Conservation (phyloP, 345 rosid species). For the Corymbia maculata region DNA sequence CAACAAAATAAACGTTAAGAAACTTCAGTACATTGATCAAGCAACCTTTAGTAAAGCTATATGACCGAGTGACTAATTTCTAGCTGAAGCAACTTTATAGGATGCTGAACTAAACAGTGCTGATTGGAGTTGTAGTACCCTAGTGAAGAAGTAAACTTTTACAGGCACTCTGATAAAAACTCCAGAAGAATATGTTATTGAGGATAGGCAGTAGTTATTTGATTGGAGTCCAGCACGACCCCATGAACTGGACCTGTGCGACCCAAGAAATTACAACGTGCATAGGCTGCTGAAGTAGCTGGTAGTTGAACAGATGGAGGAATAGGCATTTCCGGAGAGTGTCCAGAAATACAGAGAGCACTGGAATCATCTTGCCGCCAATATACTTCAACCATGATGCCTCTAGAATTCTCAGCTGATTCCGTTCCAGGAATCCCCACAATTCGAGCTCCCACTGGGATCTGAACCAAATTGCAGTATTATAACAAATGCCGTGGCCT, state of each 20-base stretch:
- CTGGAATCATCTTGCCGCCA: conserved; percentile 52
- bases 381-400: conserved; percentile 83
- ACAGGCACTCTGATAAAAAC: neutral
- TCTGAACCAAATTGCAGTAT: conserved; percentile 18
- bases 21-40: no score
- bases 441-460: conserved; percentile 74
- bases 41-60: no score
- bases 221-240: conserved; percentile 44
- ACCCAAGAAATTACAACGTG: conserved; percentile 14
- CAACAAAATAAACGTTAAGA: no score
- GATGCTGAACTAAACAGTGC: no score
- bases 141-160: neutral
- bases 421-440: conserved; percentile 72
- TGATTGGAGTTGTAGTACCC: neutral
- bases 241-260: conserved; percentile 37
- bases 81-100: no score
- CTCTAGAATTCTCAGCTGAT: conserved; percentile 49
- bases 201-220: neutral
- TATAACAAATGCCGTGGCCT: neutral
- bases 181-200: neutral
- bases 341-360: conserved; percentile 47
- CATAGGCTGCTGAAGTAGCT: conserved; percentile 12
- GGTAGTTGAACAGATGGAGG: conserved; percentile 29
- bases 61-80: no score
- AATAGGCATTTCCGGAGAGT: conserved; percentile 54